Evolutionary conservation across 768 basidiomycete genomes (phyloP).

Genomic region (Cantharellus anzutake): DNA sequence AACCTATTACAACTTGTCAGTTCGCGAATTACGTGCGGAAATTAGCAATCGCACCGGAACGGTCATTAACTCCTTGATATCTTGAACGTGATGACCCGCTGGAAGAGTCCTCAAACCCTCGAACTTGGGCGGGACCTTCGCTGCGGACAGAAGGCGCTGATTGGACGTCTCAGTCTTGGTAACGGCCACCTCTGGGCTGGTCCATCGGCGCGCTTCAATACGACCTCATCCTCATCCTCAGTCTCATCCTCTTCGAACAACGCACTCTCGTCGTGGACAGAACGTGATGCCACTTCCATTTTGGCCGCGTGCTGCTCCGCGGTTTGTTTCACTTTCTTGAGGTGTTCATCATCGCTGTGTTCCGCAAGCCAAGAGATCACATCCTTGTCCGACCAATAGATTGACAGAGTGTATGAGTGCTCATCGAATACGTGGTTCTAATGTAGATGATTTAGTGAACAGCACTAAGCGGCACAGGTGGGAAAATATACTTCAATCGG

Average conservation of each 20-base stretch:
- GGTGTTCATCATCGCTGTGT: conserved; percentile 87
- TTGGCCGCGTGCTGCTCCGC: conserved; percentile 80
- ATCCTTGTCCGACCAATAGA: conserved; percentile 91
- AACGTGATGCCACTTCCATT: conserved; percentile 78
- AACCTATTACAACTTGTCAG: conserved; percentile 32
- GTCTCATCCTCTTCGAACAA: conserved; percentile 78
- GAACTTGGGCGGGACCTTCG: conserved; percentile 58
- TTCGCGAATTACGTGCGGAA: conserved; percentile 3
- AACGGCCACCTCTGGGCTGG: conserved; percentile 9
- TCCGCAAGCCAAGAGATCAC: conserved; percentile 92
- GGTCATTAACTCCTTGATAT: conserved; percentile 82
- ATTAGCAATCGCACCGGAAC: conserved; percentile 49
- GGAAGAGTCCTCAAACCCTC: conserved; percentile 58
- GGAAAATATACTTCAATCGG: conserved; percentile 67
- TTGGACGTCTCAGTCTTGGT: conserved; percentile 37
- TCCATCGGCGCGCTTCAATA: conserved; percentile 38
- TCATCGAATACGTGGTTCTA: conserved; percentile 95
- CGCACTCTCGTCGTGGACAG: conserved; percentile 71
- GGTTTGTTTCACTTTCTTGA: conserved; percentile 85
- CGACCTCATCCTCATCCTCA: conserved; percentile 62
- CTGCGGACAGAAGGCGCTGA: conserved; percentile 60
- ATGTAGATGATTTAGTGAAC: conserved; percentile 10
- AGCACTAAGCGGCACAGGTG: neutral
- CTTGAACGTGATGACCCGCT: conserved; percentile 87
- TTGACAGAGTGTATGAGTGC: conserved; percentile 75